Evolutionary conservation across 176 grass and related monocot genomes (phyloP).

Genomic region (Carex pumila): DNA sequence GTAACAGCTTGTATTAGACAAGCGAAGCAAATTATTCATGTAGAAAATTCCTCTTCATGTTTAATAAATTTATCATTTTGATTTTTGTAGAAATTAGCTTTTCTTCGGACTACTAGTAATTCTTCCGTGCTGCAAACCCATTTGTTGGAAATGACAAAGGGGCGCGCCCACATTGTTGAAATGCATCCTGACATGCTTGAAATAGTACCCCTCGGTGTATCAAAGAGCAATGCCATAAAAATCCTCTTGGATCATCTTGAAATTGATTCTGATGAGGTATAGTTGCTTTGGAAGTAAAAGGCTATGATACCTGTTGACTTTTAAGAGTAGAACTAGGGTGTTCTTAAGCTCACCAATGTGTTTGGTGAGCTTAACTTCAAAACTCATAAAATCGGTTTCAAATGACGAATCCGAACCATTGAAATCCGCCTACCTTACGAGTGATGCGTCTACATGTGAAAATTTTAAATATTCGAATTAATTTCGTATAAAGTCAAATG

Average conservation of each 20-base stretch:
- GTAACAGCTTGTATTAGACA: neutral
- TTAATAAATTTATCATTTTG: constrained; percentile 13
- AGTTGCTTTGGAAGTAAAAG: constrained; percentile 6
- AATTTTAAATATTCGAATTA: too few species aligned
- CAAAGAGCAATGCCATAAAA: constrained; percentile 57
- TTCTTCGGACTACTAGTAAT: constrained; percentile 40
- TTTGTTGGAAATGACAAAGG: constrained; percentile 42
- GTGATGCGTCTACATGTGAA: too few species aligned
- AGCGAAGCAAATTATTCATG: neutral
- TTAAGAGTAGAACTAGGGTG: too few species aligned
- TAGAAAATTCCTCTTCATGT: neutral
- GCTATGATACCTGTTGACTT: constrained; percentile 23
- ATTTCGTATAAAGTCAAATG: too few species aligned
- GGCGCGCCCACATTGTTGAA: constrained; percentile 45
- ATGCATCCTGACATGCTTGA: constrained; percentile 43
- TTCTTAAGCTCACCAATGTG: too few species aligned
- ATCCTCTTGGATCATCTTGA: constrained; percentile 76
- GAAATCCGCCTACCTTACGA: too few species aligned
- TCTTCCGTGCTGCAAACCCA: constrained; percentile 35
- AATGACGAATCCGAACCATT: too few species aligned
- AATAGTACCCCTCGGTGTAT: constrained; percentile 50
- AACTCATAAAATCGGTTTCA: too few species aligned
- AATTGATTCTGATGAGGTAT: constrained; percentile 59
- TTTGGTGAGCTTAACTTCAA: too few species aligned
- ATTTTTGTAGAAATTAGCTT: constrained; percentile 65